phyloP scores from a whole-genome alignment of 768 basidiomycete species.

The Dioszegia aurantiaca region DNA sequence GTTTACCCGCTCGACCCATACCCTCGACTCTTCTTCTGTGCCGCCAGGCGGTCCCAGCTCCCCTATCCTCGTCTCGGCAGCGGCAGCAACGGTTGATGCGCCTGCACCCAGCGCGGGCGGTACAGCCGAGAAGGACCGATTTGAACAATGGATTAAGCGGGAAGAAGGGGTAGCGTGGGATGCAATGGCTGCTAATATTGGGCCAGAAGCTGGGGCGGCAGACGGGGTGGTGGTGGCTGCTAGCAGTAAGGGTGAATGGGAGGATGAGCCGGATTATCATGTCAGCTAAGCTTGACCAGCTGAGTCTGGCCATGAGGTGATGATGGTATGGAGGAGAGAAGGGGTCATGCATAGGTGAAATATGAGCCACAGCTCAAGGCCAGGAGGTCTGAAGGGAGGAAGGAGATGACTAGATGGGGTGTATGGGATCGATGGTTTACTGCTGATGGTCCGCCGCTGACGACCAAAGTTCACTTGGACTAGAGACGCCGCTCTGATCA shows the following conservation, averaged over 20 bases:
- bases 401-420: neutral
- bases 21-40: neutral
- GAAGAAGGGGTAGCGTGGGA: slow-evolving; percentile 26
- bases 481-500: slow-evolving; percentile 46
- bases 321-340: neutral
- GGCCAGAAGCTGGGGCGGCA: slow-evolving; percentile 45
- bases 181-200: slow-evolving; percentile 45
- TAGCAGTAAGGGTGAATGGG: slow-evolving; percentile 34
- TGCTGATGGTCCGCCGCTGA: slow-evolving; percentile 1
- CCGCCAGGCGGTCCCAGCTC: neutral
- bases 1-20: slow-evolving; percentile 1
- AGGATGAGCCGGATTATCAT: slow-evolving; percentile 49
- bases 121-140: neutral
- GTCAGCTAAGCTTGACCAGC: slow-evolving; percentile 19
- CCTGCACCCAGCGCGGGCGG: neutral
- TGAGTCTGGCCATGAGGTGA: no score
- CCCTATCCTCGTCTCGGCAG: neutral
- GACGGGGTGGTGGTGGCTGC: slow-evolving; percentile 52
- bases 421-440: neutral
- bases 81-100: neutral
- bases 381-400: neutral
- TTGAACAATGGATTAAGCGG: slow-evolving; percentile 8
- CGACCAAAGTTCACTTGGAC: slow-evolving; percentile 45
- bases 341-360: neutral
- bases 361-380: neutral